Base-by-base conservation (phyloP, 108 stramenopile species). In the Cyclostephanos tholiformis region DNA sequence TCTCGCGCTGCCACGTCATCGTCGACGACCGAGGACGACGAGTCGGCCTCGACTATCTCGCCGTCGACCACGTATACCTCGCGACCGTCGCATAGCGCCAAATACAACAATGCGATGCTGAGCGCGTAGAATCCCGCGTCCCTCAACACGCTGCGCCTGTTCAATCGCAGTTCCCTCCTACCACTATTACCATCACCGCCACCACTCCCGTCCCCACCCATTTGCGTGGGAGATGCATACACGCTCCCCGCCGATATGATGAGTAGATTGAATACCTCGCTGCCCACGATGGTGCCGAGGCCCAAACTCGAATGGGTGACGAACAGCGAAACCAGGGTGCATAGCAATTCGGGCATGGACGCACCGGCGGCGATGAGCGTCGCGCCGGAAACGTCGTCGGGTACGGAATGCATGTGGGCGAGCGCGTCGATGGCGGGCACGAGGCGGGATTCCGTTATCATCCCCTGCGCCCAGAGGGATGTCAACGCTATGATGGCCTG, bases 361-460 rank as follows among this genome's bases (percentile, higher is more conserved):
- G 91, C 90, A 32, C 89, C 91, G n/a, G n/a, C n/a, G n/a, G n/a
- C n/a, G n/a, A n/a, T n/a, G n/a, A n/a, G n/a, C n/a, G n/a, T n/a
- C n/a, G 89, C 88, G 30, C 95, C 95, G 13, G 95, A 91, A 14
- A 95, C 91, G 63, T 95, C 95, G 86, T 88, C 86, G 63, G 56
- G 57, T 8, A 95, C 65, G 67, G 91, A 84, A 64, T 89, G 35
- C 30, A 83, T 74, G 27, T 82, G 76, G 12, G 76, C 77, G 51
- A 95, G 88, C 65, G 86, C 89, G 73, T 93, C 95, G 65, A 95
- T 80, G 25, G 91, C 88, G 9, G 90, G 89, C 38, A 93, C 95
- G 77, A 95, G 93, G 85, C 90, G 88, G 72, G 91, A 91, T 64
- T 95, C 95, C 32, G 88, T 89, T 17, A 90, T 87, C 69, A 95